Evolutionary conservation across 306 rosid species (phyloP), one percentile per base, ranked within the genome.

Genomic region (Rubus idaeus): DNA sequence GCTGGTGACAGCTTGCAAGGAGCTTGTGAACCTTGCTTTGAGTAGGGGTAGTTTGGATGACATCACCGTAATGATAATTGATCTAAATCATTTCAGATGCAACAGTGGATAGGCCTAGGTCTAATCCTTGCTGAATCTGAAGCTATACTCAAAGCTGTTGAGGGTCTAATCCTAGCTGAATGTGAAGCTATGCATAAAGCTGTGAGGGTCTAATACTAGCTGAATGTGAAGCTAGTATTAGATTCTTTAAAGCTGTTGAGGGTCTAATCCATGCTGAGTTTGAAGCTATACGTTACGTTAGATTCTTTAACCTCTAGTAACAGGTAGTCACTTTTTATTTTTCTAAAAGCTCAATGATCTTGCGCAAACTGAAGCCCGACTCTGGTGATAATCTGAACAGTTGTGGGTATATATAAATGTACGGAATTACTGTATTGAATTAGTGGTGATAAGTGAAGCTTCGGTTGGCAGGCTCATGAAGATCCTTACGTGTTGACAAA

Each of bases 1-100:
- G 49, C 85, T 90, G 40, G 84, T 80, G 55, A 83, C 84, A 60
- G 94, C 94, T 74, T 88, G 91, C 63, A 81, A 88, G 85, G 94
- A 90, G 83, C 91, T 90, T 40, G 91, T 81, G 45, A 79, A 75
- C 71, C 87, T 90, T 60, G 87, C 91, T 47, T 68, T 78, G 72
- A 78, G 77, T 58, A 87, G 88, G 77, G 94, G 91, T 53, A 83
- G 90, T 62, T 70, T 83, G 73, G 94, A 90, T 79, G 94, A 90
- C 64, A 75, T 90, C 62, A 88, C 94, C n/a, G 87, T 90, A 7
- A 81, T 90, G 84, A 79, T 90, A 80, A 75, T 90, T 83, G 91
- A 89, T 84, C 80, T 89, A 39, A 82, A 52, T 23, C 79, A 82
- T 55, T 83, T 85, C 74, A 85, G 75, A 74, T 47, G 60, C 70